These are phyloP conservation scores for Suhomyces prunicola DNA, from an alignment of 805 yeast species.

Conservation along the genomic window DNA sequence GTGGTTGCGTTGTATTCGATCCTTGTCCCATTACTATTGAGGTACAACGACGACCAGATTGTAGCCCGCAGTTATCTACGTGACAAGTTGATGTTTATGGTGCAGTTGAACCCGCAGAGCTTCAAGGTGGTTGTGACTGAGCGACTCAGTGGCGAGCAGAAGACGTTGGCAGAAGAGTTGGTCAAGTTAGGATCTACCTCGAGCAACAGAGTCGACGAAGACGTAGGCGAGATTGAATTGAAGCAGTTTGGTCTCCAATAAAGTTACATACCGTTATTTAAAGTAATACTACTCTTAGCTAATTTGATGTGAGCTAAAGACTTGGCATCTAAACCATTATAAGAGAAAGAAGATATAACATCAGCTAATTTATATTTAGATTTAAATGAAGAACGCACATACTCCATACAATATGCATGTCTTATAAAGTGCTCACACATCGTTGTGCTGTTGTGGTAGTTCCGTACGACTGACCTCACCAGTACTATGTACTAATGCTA, in stretches of 20 bases:
- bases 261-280: too few relatives aligned
- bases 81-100: constrained; percentile 46
- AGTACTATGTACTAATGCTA: too few relatives aligned
- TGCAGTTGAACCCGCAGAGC: constrained; percentile 39
- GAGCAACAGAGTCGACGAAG: constrained; percentile 9
- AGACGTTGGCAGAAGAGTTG: constrained; percentile 39
- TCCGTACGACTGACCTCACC: too few relatives aligned
- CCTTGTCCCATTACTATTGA: constrained; percentile 37
- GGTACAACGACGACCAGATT: constrained; percentile 15
- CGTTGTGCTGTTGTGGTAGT: too few relatives aligned
- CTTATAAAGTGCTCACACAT: too few relatives aligned
- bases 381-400: too few relatives aligned
- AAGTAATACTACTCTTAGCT: too few relatives aligned
- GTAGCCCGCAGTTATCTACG: constrained; percentile 39
- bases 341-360: too few relatives aligned
- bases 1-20: constrained; percentile 29
- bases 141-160: constrained; percentile 39
- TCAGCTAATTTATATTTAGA: too few relatives aligned
- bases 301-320: too few relatives aligned
- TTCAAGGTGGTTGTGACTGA: constrained; percentile 49
- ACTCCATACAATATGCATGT: too few relatives aligned
- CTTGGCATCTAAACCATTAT: too few relatives aligned
- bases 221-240: constrained; percentile 40
- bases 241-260: constrained; percentile 49
- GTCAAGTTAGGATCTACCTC: constrained; percentile 25